Evolutionary conservation across 2,329 filamentous ascomycete genomes (phyloP), one percentile per base, ranked within the genome.

Genomic region (Emericellopsis atlantica): DNA sequence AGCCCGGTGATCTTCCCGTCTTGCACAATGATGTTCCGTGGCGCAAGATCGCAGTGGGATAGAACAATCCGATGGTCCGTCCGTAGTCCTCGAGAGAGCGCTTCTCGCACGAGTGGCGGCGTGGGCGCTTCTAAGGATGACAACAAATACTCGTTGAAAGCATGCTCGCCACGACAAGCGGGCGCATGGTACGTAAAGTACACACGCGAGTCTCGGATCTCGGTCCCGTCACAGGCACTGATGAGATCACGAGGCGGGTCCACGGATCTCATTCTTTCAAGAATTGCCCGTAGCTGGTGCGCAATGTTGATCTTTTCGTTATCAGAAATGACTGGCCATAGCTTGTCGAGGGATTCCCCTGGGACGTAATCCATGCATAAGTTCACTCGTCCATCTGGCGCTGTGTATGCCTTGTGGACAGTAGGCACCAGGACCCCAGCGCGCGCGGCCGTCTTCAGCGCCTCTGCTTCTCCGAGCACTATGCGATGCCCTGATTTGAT

Each of bases 21-120:
- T 2, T 51, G 45, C 3, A 61, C 53, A 4, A 72, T 43, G 24
- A 72, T 67, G 41, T 72, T 72, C 4, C 62, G 46, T 4, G 57
- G 59, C 9, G 55, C 57, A 10, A 76, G 54, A 49, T 76, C 71
- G 4, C 63, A 63, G 53, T 76, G 70, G 2, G 69, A 69, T 44
- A 76, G 66, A 1, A 66, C 58, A 26, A 61, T 50, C n/a, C 48
- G 48, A 45, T 62, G 54, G 15, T 50, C 29, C 0, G 48, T 52
- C 22, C 43, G 40, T 14, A 56, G 40, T n/a, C 49, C 49, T 3
- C 35, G 36, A 14, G 47, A 32, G 41, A 58, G 52, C 1, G 55
- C 47, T 12, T 34, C 39, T 2, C 43, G 44, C 4, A 59, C n/a
- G 0, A 45, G 37, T 6, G 44, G 23, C 3, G 54, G 54, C 4